These are phyloP conservation scores for Linum usitatissimum DNA, from an alignment of 345 rosid species.

Conservation along the genomic window DNA sequence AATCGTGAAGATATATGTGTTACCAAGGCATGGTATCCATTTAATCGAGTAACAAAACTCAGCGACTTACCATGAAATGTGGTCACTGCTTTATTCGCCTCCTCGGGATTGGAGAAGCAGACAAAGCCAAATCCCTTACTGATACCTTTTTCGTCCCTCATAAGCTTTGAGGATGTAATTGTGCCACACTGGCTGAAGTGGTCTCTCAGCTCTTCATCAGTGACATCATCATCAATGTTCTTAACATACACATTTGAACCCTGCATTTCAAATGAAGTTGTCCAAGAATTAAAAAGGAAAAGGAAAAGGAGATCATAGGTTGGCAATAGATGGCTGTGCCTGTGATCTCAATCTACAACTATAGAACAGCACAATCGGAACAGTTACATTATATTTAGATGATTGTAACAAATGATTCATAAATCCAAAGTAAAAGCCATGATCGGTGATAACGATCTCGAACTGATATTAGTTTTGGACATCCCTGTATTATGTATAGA, in stretches of 20 bases:
- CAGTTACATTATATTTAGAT: no score
- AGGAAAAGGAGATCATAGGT: neutral
- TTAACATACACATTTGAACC: conserved; percentile 63
- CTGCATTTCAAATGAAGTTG: conserved; percentile 21
- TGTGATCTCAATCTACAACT: neutral
- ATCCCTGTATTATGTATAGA: no score
- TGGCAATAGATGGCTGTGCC: neutral
- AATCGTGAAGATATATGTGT: no score
- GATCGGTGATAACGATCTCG: no score
- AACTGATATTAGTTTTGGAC: no score
- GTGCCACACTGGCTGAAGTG: conserved; percentile 58
- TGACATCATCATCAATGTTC: conserved; percentile 46
- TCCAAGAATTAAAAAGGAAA: neutral
- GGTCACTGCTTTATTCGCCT: conserved; percentile 49
- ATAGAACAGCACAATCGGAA: neutral
- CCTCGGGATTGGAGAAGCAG: conserved; percentile 57
- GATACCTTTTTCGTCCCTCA: conserved; percentile 59
- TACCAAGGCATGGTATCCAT: no score
- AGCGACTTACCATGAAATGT: conserved; percentile 38
- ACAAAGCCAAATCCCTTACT: conserved; percentile 75
- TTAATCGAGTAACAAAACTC: neutral
- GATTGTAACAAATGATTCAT: no score
- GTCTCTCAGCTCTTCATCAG: conserved; percentile 54
- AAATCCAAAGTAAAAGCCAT: no score
- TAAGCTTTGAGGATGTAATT: conserved; percentile 48